Conservation (phyloP, 495 filamentous ascomycete species). For the Aspergillus haitiensis region DNA sequence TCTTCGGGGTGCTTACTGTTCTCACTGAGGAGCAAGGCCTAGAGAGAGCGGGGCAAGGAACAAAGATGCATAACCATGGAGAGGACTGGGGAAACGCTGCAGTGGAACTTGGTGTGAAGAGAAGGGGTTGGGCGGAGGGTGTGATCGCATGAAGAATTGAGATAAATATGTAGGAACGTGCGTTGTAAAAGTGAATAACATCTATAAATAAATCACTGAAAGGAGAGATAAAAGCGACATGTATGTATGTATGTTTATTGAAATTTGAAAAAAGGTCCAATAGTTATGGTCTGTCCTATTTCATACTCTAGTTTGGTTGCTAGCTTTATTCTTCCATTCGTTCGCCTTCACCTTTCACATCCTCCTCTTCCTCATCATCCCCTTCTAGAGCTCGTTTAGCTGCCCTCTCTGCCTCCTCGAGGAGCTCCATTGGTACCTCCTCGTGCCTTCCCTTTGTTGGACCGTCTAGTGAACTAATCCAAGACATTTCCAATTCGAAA, state of each 20-base stretch:
- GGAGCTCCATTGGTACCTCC: constrained; percentile 83
- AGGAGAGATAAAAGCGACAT: not conserved
- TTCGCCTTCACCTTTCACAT: constrained; percentile 58
- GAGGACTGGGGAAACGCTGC: constrained; percentile 80
- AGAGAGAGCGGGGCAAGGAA: constrained; percentile 75
- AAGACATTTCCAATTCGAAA: constrained; percentile 98
- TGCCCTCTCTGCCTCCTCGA: constrained; percentile 85
- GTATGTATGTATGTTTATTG: not conserved
- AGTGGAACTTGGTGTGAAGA: constrained; percentile 50
- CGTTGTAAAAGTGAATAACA: not conserved
- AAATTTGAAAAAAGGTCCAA: not conserved
- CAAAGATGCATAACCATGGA: constrained; percentile 73
- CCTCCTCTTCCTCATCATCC: constrained; percentile 74
- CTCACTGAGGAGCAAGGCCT: constrained; percentile 83
- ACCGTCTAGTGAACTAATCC: constrained; percentile 79
- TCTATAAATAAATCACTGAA: not conserved
- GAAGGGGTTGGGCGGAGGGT: constrained; percentile 48
- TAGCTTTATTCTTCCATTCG: constrained; percentile 72
- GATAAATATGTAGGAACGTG: too few relatives aligned
- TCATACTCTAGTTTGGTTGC: constrained; percentile 10
- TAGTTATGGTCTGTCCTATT: not conserved
- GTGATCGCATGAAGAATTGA: constrained; percentile 35
- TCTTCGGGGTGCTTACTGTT: constrained; percentile 91
- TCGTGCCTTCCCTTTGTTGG: constrained; percentile 89
- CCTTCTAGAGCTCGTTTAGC: constrained; percentile 71